phyloP scores from a whole-genome alignment of 306 rosid species.

The Prinsepia uniflora region DNA sequence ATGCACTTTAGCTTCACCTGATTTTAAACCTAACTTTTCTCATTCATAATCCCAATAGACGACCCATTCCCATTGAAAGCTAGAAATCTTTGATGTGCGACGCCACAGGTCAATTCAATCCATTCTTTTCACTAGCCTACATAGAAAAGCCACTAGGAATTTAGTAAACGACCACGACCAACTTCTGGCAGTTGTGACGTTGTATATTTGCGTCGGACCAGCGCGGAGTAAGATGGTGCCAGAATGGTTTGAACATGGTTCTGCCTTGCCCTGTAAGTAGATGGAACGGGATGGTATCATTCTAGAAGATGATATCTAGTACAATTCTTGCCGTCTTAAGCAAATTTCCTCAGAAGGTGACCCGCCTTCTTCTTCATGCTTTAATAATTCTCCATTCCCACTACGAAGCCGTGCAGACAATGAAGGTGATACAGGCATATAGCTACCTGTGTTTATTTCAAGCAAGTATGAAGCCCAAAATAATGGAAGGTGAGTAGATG shows the following conservation, averaged over 20 bases:
- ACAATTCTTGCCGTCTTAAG: constrained; percentile 50
- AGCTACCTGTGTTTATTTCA: constrained; percentile 40
- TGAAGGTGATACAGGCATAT: constrained; percentile 51
- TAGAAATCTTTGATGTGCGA: constrained; percentile 7
- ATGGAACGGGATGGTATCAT: constrained; percentile 15
- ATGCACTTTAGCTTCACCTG: neutral
- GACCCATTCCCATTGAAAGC: constrained; percentile 8
- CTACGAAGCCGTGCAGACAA: constrained; percentile 50
- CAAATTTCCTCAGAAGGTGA: constrained; percentile 38
- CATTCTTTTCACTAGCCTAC: neutral
- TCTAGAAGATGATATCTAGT: constrained; percentile 37
- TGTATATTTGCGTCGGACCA: constrained; percentile 3
- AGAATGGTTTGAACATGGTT: constrained; percentile 17
- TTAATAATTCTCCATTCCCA: constrained; percentile 56
- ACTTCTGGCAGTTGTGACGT: constrained; percentile 24
- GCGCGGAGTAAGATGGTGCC: constrained; percentile 12
- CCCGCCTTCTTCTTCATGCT: constrained; percentile 47
- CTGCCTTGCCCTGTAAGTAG: constrained; percentile 7
- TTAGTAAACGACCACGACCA: neutral
- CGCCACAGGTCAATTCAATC: neutral
- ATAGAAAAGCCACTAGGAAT: neutral
- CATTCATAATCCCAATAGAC: constrained; percentile 18
- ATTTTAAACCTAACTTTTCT: neutral
- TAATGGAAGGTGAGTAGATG: neutral
- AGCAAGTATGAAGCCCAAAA: constrained; percentile 17